Percentiles rank a stretch among this genome's conserved stretches.
Evolutionary conservation across 2,329 filamentous ascomycete species (phyloP).

Genomic region (Pestalotiopsis sp.): DNA sequence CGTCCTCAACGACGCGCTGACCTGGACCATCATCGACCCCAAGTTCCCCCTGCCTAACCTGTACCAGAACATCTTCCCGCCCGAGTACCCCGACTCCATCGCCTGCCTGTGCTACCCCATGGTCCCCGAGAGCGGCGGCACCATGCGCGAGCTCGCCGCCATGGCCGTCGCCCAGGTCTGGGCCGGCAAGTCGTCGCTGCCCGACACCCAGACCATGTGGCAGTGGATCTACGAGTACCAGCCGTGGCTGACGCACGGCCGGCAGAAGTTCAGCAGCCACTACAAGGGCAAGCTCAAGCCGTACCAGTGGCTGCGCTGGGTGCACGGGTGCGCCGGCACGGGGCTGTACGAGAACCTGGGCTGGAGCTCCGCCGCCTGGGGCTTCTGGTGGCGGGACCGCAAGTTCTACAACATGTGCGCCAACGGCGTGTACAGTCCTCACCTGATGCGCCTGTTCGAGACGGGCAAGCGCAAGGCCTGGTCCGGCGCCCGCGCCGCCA

Average conservation of each 20-base stretch:
- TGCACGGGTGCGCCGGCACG: not conserved
- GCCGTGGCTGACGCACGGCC: slow-evolving; percentile 11
- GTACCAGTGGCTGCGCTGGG: slow-evolving; percentile 2
- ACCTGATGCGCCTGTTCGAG: slow-evolving; percentile 1
- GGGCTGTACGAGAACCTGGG: slow-evolving; percentile 4
- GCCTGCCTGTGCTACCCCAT: slow-evolving; percentile 10
- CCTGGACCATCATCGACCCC: slow-evolving; percentile 10
- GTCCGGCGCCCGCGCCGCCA: not conserved
- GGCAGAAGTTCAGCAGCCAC: slow-evolving; percentile 5
- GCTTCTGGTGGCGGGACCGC: slow-evolving; percentile 8
- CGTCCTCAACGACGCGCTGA: slow-evolving; percentile 4
- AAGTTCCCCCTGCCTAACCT: slow-evolving; percentile 8
- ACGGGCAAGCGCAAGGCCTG: slow-evolving; percentile 7
- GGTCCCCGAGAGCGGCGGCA: slow-evolving; percentile 9
- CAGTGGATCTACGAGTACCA: slow-evolving; percentile 10
- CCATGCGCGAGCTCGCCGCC: not conserved
- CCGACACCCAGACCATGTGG: slow-evolving; percentile 3
- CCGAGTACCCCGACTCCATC: slow-evolving; percentile 7
- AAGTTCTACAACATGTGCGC: slow-evolving; percentile 10
- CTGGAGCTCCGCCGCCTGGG: slow-evolving; percentile 2
- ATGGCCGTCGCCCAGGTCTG: slow-evolving; percentile 10
- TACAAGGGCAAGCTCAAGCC: slow-evolving; percentile 8
- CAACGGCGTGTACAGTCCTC: not conserved
- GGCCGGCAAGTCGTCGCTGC: slow-evolving; percentile 4
- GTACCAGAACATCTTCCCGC: slow-evolving; percentile 9